Base-by-base conservation (phyloP, 306 rosid species). In the Quillaja saponaria region DNA sequence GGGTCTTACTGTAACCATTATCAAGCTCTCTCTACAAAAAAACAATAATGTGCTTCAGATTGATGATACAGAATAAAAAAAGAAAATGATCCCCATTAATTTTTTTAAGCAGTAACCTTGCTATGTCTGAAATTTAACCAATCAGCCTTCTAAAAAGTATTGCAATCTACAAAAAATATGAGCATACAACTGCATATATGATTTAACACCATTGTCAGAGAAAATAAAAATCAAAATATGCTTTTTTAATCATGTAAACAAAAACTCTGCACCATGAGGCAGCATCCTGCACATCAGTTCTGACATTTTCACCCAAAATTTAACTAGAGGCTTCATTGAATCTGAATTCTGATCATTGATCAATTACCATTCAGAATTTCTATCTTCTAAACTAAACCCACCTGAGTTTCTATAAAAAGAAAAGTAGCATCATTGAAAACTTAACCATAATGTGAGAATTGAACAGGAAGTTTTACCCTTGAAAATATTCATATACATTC, bases 1-100 rank as follows among this genome's bases (percentile, higher is more conserved):
- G 6, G 73, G 62, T 28, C 66, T 69, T 2, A 74, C 10, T 0
- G 73, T 64, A 10, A 57, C 61, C 77, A 76, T 83, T 71, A n/a
- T 76, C 67, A 18, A 41, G 37, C 50, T 49, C 69, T 49, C 66
- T 74, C 55, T 59, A 63, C 19, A 44, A 60, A 19, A 5, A 35
- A 38, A 2, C 13, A 16, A 20, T 6, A 55, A 11, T 8, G 6
- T 6, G 16, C 16, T 52, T 50, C 41, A 31, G 18, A 51, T 51
- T 2, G n/a, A 11, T 11, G 56, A 51, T 51, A 3, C 19, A 19
- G 50, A 46, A 17, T 19, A 7, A 12, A 25, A 61, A 52, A 61
- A 52, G 63, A 39, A 66, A 34, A 58, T 15, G 61, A 65, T 7
- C 18, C 17, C 16, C 8, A 35, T 17, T 44, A 18, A 10, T 52